These are phyloP conservation scores for Saccharomycopsis fermentans DNA, from an alignment of 805 yeast genomes.

Conservation along the genomic window DNA sequence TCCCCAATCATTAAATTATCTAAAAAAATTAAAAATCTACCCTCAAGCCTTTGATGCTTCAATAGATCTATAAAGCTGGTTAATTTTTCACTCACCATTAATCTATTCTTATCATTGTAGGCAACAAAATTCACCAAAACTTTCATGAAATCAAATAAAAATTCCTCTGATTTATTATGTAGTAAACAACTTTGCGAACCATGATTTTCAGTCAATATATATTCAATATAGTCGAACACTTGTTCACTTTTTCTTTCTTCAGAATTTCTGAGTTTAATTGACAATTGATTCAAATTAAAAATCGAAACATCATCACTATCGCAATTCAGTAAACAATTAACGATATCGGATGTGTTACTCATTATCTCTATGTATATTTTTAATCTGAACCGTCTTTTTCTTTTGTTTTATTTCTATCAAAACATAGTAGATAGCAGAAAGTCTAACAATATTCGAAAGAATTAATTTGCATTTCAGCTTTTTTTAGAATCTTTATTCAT, in stretches of 20 bases:
- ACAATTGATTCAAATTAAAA: not conserved
- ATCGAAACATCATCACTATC: not conserved
- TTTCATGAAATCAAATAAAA: slow-evolving; percentile 8
- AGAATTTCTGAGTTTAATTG: not conserved
- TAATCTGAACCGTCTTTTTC: no score
- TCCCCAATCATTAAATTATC: slow-evolving; percentile 8
- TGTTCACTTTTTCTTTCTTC: not conserved
- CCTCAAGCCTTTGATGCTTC: not conserved
- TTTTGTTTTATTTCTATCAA: no score
- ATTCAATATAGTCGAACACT: not conserved
- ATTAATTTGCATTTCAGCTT: no score
- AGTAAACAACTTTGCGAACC: not conserved
- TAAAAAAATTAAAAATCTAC: slow-evolving; percentile 7
- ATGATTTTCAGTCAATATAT: not conserved
- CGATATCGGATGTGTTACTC: not conserved
- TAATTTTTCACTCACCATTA: not conserved
- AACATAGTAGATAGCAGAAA: no score
- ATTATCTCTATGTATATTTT: not conserved
- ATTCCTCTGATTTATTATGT: not conserved
- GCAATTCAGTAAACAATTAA: not conserved
- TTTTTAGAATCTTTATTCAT: no score
- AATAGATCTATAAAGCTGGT: not conserved
- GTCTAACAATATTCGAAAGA: no score
- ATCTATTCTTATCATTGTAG: slow-evolving; percentile 11
- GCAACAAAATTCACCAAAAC: slow-evolving; percentile 16